phyloP scores from a whole-genome alignment of 352 stramenopile species.

The Phytophthora agathidicida region DNA sequence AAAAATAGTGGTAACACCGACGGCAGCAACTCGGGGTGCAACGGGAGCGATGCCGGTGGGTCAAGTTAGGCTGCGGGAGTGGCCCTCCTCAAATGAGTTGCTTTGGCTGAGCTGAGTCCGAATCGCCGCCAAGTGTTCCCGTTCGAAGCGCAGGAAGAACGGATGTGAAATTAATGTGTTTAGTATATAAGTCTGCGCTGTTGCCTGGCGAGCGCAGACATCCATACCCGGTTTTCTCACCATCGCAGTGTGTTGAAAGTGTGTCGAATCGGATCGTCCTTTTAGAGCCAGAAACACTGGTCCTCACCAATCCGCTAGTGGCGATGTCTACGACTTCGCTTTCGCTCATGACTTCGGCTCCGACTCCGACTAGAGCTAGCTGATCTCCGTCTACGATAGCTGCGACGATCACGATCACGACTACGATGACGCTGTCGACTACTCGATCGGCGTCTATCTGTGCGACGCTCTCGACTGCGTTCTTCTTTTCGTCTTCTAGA shows the following conservation, averaged over 20 bases:
- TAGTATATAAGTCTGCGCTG: conserved; percentile 32
- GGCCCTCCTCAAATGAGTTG: background rate
- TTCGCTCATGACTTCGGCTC: conserved; percentile 40
- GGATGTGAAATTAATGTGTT: conserved; percentile 24
- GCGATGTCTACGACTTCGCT: conserved; percentile 48
- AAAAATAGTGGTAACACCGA: conserved; percentile 11
- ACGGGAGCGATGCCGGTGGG: background rate
- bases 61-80: conserved; percentile 1
- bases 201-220: conserved; percentile 2
- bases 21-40: conserved; percentile 2
- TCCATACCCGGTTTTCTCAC: conserved; percentile 13
- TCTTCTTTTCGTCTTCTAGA: conserved; percentile 1
- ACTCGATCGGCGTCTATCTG: conserved; percentile 23
- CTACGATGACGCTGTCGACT: conserved; percentile 18
- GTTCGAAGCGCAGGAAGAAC: conserved; percentile 12
- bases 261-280: no score
- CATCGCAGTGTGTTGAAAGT: no score
- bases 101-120: conserved; percentile 10
- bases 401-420: conserved; percentile 7
- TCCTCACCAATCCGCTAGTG: conserved; percentile 23
- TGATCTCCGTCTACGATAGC: conserved; percentile 32
- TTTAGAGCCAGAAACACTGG: no score
- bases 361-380: conserved; percentile 38
- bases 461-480: conserved; percentile 7
- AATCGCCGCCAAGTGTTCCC: no score